These are phyloP conservation scores for Larix sibirica DNA, from an alignment of 83 land plant genomes.

Conservation along the genomic window DNA sequence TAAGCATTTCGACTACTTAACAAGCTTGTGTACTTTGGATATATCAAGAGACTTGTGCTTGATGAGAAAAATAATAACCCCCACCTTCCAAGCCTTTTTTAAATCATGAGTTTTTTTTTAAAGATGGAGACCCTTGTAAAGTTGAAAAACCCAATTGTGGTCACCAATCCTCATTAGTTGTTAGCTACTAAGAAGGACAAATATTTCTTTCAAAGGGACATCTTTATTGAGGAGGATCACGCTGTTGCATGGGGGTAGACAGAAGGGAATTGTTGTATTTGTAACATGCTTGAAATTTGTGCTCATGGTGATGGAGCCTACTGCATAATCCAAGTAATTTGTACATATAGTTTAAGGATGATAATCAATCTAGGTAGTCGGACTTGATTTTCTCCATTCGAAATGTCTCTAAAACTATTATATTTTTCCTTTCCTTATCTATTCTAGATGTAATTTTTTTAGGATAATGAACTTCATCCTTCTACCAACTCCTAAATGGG, in stretches of 20 bases:
- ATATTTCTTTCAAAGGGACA: slow-evolving; percentile 30
- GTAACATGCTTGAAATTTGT: too few relatives aligned
- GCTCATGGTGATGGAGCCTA: too few relatives aligned
- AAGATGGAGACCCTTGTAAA: slow-evolving; percentile 24
- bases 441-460: too few relatives aligned
- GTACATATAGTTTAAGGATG: too few relatives aligned
- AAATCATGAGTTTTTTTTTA: slow-evolving; percentile 35
- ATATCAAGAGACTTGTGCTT: slow-evolving; percentile 35
- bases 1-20: slow-evolving; percentile 21
- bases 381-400: too few relatives aligned
- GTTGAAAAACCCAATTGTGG: slow-evolving; percentile 23
- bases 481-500: too few relatives aligned
- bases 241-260: slow-evolving; percentile 35
- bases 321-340: too few relatives aligned
- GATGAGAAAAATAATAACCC: slow-evolving; percentile 27
- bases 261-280: slow-evolving; percentile 11
- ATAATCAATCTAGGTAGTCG: too few relatives aligned
- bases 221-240: slow-evolving; percentile 33
- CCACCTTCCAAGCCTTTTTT: slow-evolving; percentile 37
- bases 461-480: too few relatives aligned
- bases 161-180: slow-evolving; percentile 35
- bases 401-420: too few relatives aligned
- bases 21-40: slow-evolving; percentile 24
- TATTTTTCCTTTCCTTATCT: too few relatives aligned
- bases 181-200: slow-evolving; percentile 39